Evolutionary conservation across 192 early-diverging fungal species (phyloP), one percentile per base, ranked within the genome.

Genomic region (Linnemannia schmuckeri): DNA sequence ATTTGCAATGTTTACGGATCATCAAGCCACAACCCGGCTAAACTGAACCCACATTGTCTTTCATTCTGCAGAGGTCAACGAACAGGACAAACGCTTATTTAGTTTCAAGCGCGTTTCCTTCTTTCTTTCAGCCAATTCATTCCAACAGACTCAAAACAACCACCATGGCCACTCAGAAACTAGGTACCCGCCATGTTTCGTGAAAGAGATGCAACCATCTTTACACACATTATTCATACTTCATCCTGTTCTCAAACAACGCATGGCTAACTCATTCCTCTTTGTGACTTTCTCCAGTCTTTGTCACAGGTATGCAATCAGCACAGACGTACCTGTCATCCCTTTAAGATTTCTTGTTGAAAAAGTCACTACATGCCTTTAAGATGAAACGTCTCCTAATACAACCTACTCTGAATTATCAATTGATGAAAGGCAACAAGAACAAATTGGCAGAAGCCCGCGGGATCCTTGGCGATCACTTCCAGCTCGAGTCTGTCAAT

Each of bases 371-470:
- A 24, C 24, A 22, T 27, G 5, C 41, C 4, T 33, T n/a, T 9
- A 68, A n/a, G 41, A 4, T 7, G 5, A 22, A 12, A 4, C 47
- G 27, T 41, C 47, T 27, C 12, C 41, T 18, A 17, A 7, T n/a
- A 18, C 49, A 41, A n/a, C 20, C 12, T 6, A n/a, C 30, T 8
- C 5, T 22, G 33, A 12, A n/a, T 33, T 33, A 12, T 52, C 33
- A 30, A 27, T 70, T 52, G 3, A 68, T 12, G 27, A 97, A 97
- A 44, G 98, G 98, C 78, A 99, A 99, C 93, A 93, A 94, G 79
- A 97, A 99, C 91, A 99, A 99, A 88, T 92, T 99, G 72, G 88
- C 87, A 20, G 98, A 99, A 88, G 96, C 97, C 63, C 95, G 95
- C 75, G 91, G 90, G 24, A 97, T 99, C 78, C 93, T 99, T 22